These are phyloP conservation scores for Hyaloperonospora brassicae DNA, from an alignment of 352 stramenopile genomes.

Conservation along the genomic window DNA sequence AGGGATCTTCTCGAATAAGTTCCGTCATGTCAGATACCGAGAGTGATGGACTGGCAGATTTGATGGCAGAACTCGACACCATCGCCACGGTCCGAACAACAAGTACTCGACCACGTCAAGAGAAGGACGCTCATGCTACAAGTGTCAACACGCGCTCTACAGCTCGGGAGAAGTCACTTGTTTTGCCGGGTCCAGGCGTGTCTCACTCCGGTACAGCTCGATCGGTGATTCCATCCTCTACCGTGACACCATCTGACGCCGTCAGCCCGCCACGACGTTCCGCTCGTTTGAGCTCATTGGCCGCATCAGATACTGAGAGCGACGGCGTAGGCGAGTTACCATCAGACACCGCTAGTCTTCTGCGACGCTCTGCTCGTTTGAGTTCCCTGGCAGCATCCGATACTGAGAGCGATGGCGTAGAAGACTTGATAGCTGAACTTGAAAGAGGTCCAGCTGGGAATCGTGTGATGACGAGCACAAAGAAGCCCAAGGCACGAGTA, in stretches of 20 bases:
- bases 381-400: slow-evolving; percentile 29
- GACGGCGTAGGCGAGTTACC: slow-evolving; percentile 43
- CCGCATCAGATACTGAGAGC: slow-evolving; percentile 35
- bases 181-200: slow-evolving; percentile 1
- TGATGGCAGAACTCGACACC: slow-evolving; percentile 37
- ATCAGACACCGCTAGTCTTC: neutral
- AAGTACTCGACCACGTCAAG: neutral
- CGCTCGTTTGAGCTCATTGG: slow-evolving; percentile 22
- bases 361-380: slow-evolving; percentile 18
- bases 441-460: slow-evolving; percentile 8
- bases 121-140: neutral
- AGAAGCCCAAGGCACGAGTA: slow-evolving; percentile 7
- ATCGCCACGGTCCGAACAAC: slow-evolving; percentile 1
- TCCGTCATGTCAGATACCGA: slow-evolving; percentile 29
- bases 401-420: slow-evolving; percentile 43
- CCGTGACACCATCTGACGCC: neutral
- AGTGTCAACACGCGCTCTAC: slow-evolving; percentile 1
- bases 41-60: slow-evolving; percentile 41
- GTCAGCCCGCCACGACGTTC: slow-evolving; percentile 9
- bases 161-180: slow-evolving; percentile 3
- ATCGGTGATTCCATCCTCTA: neutral
- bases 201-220: neutral
- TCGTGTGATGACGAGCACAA: neutral
- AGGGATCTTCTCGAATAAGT: slow-evolving; percentile 11
- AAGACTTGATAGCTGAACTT: slow-evolving; percentile 43